A percentile compares a stretch with the other conserved stretches of the same genome.
Conservation (phyloP, 805 yeast genomes). For the Saccharomycopsis sp. region DNA sequence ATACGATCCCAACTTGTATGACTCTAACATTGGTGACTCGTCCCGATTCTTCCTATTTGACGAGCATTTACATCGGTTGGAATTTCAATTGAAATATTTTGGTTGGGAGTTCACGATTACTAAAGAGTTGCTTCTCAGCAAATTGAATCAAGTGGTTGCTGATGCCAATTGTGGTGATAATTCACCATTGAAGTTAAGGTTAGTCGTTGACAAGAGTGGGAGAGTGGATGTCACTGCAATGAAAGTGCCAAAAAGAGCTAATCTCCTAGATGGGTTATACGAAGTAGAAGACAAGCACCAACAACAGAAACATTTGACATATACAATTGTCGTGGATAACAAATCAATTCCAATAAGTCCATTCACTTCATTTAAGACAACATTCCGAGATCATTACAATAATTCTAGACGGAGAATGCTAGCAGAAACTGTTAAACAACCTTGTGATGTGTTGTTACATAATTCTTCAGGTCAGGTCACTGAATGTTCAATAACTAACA, state of each 20-base stretch:
- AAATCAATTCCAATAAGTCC: constrained; percentile 51
- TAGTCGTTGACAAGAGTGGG: constrained; percentile 35
- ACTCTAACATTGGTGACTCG: constrained; percentile 12
- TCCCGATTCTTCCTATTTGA: constrained; percentile 50
- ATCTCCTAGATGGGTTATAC: constrained; percentile 26
- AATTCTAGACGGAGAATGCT: constrained; percentile 49
- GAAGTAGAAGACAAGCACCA: constrained; percentile 13
- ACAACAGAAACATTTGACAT: constrained; percentile 30
- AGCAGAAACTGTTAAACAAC: constrained; percentile 31
- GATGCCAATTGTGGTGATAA: constrained; percentile 9
- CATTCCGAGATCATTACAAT: constrained; percentile 57
- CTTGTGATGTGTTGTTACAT: constrained; percentile 63
- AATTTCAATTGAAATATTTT: constrained; percentile 49
- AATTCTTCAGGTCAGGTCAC: constrained; percentile 54
- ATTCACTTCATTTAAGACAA: constrained; percentile 84
- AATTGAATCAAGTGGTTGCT: constrained; percentile 34
- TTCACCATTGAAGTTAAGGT: constrained; percentile 41
- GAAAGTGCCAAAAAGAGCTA: constrained; percentile 15
- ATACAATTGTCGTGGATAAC: constrained; percentile 59
- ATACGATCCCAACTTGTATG: constrained; percentile 56
- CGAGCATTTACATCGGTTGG: constrained; percentile 57
- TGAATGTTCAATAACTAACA: constrained; percentile 80
- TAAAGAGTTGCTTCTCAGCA: constrained; percentile 34
- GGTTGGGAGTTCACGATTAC: constrained; percentile 40
- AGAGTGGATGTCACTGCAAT: constrained; percentile 32